A percentile compares a stretch with the other conserved stretches of the same genome.
These are phyloP conservation scores for Backusella tarrabulga DNA, from an alignment of 192 early-diverging fungal species.

Conservation along the genomic window DNA sequence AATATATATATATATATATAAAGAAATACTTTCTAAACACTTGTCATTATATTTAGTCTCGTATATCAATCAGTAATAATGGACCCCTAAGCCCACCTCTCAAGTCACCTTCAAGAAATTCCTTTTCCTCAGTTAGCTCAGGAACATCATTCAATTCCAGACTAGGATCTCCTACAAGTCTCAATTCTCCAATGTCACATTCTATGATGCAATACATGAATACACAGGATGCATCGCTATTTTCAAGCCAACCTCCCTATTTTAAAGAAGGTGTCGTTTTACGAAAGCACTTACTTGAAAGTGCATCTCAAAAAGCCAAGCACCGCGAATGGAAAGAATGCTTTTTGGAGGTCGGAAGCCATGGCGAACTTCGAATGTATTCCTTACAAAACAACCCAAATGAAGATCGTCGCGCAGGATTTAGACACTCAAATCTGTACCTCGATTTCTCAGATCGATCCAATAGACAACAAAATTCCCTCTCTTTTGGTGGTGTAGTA, in stretches of 20 bases:
- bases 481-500: conserved; percentile 4
- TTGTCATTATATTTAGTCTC: background rate
- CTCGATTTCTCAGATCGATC: background rate
- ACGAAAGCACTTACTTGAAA: conserved; percentile 82
- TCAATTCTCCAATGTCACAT: background rate
- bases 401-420: conserved; percentile 31
- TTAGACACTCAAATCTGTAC: conserved; percentile 11
- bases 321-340: conserved; percentile 82
- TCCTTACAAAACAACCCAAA: conserved; percentile 56
- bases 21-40: background rate
- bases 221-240: background rate
- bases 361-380: conserved; percentile 70
- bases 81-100: background rate
- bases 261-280: conserved; percentile 72
- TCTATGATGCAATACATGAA: conserved; percentile 8
- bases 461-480: background rate
- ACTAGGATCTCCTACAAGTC: background rate
- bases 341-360: conserved; percentile 69
- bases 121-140: conserved; percentile 6
- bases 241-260: conserved; percentile 28
- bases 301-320: conserved; percentile 69
- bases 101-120: conserved; percentile 7
- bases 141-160: conserved; percentile 3
- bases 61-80: background rate
- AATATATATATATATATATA: background rate